Evolutionary conservation across 164 flowering plant genomes (phyloP), one percentile per base, ranked within the genome.

Genomic region (Piper longum): DNA sequence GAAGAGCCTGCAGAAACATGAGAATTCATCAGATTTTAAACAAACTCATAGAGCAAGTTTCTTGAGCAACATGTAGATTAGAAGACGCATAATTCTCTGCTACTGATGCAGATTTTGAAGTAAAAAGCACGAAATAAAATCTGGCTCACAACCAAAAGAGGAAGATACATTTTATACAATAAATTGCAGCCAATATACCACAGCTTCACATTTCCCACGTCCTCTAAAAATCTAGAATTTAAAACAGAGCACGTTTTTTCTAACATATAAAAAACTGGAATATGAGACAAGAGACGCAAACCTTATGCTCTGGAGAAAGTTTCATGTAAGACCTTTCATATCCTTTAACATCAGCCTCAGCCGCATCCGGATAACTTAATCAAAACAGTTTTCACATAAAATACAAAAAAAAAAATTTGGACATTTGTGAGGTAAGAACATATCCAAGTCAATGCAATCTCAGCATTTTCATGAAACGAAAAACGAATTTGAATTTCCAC

Each of bases 301-400:
- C 98, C 98, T 86, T 85, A 76, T 93, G 96, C 43, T 76, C 57
- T 44, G 84, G 81, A 52, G 90, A 77, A 71, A 93, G 95, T 73
- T 74, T 84, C 60, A 70, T 75, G 72, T 70, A 88, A 58, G 86
- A 93, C 64, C 85, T 79, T 76, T 93, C 92, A 59, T 80, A 85
- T 77, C 91, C 77, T 77, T 63, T 79, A 5, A 89, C 83, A 79
- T 93, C 98, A 58, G 76, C 83, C 55, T 86, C 93, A 40, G 97
- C 80, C 4, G 98, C 95, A 54, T 89, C 96, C 5, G 92, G 82
- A 70, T 93, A 93, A 69, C 98, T 93, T 74, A 39, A 67, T 17
- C 6, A 5, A 48, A 48, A 48, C 14, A 48, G 9, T 48, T 48
- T 2, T 48, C 14, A 48, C 52, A 48, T 14, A 48, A 48, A 48